Conservation (phyloP, 257 asterid species). For the Fraxinus pennsylvanica region DNA sequence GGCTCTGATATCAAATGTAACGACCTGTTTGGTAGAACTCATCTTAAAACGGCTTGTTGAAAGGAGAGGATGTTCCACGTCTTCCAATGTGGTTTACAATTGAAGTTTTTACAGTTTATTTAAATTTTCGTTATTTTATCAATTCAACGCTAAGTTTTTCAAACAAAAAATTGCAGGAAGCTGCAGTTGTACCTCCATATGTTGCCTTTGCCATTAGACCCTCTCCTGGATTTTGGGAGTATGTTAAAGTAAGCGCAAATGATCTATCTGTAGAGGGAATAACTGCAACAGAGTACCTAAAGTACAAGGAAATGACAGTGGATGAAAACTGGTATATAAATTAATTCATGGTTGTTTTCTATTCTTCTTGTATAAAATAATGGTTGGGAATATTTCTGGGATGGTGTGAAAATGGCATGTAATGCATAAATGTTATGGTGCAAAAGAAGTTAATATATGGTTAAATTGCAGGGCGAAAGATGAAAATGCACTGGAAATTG, state of each 20-base stretch:
- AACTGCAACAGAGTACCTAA: constrained; percentile 72
- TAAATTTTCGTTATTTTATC: not conserved
- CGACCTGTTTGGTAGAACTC: too few relatives aligned
- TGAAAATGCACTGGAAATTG: constrained; percentile 76
- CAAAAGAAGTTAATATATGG: not conserved
- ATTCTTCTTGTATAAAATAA: not conserved
- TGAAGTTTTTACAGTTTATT: not conserved
- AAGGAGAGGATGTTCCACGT: too few relatives aligned
- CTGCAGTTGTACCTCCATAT: constrained; percentile 83
- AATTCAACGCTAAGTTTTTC: not conserved
- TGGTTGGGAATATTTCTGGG: too few relatives aligned
- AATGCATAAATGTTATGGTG: not conserved
- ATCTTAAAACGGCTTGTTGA: too few relatives aligned
- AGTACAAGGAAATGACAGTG: constrained; percentile 69
- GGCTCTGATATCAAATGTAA: too few relatives aligned
- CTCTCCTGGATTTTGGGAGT: constrained; percentile 93
- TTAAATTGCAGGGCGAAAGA: constrained; percentile 78
- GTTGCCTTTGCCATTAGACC: constrained; percentile 84
- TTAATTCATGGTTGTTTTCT: not conserved
- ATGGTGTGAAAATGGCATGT: not conserved
- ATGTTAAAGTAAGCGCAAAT: constrained; percentile 68
- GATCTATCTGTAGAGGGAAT: constrained; percentile 85
- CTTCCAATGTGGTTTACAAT: too few relatives aligned
- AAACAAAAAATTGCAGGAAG: constrained; percentile 55
- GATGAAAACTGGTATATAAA: constrained; percentile 67